Evolutionary conservation across 352 stramenopile species (phyloP), one percentile per base, ranked within the genome.

Genomic region (Phytophthora sojae): DNA sequence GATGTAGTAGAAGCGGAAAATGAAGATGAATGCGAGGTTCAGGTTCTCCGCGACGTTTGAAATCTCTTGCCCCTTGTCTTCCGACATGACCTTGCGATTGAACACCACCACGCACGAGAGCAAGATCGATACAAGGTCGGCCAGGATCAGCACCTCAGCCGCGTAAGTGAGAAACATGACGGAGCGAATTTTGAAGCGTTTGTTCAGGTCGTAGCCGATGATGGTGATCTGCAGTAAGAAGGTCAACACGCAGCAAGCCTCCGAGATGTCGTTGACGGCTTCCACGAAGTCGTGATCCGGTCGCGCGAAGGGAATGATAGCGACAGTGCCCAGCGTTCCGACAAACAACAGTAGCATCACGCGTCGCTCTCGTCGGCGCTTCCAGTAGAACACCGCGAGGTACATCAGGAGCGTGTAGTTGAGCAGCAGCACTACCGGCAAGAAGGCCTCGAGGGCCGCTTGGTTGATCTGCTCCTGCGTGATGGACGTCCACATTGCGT

Each of bases 331-430:
- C 6, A 77, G 29, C 3, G 68, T 63, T 11, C 65, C 76, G 39
- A 61, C 61, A 37, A 70, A 50, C 3, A 83, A 30, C 19, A 88
- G 29, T 3, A 77, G 17, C 17, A 39, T 54, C 3, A 76, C 54
- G 11, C 67, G 39, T 1, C 12, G 12, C 17, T 83, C 66, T 7
- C 42, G 23, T 12, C 63, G 63, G 7, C 73, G 76, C 1, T 54
- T 61, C 53, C 56, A 79, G 64, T 80, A 86, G 47, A 83, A 68
- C 2, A 39, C 45, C 2, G 67, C 1, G 12, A 86, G 71, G 53
- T 86, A 86, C 49, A 78, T 59, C 32, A 86, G 64, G n/a, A 85
- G 55, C 7, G 77, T 67, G 45, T 75, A 86, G 68, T 83, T 82
- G 21, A 84, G 62, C 14, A 88, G 23, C 37, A 88, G 65, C 45